phyloP scores from a whole-genome alignment of 2,329 filamentous ascomycete genomes.

The Aaosphaeria arxii region DNA sequence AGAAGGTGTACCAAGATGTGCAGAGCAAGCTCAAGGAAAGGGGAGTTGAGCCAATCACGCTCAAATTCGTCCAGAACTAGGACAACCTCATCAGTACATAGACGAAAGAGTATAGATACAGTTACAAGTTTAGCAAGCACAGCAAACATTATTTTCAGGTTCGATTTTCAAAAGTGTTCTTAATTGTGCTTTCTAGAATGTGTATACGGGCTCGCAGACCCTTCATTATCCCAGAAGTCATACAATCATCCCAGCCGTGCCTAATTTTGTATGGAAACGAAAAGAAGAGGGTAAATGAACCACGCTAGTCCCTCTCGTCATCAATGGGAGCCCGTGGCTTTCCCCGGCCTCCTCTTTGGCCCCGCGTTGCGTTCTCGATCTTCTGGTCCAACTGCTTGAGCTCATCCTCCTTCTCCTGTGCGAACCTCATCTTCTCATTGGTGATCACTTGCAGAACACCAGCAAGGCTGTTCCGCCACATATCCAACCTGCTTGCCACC shows the following conservation, averaged over 20 bases:
- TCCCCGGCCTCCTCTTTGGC: slow-evolving; percentile 17
- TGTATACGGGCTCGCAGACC: not conserved
- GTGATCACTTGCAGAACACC: slow-evolving; percentile 76
- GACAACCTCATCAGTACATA: not conserved
- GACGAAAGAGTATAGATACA: not conserved
- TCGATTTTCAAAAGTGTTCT: not conserved
- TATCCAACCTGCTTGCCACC: slow-evolving; percentile 83
- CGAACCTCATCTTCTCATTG: slow-evolving; percentile 76
- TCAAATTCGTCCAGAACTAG: slow-evolving; percentile 24
- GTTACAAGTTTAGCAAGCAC: no score
- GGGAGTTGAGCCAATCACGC: slow-evolving; percentile 28
- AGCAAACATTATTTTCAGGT: no score
- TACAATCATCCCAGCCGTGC: slow-evolving; percentile 6
- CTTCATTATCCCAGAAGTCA: slow-evolving; percentile 25
- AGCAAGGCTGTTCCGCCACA: slow-evolving; percentile 81
- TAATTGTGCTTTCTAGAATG: not conserved
- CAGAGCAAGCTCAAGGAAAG: slow-evolving; percentile 31
- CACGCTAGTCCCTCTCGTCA: slow-evolving; percentile 32
- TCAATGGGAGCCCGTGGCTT: slow-evolving; percentile 31
- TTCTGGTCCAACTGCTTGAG: slow-evolving; percentile 69
- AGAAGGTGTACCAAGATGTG: slow-evolving; percentile 60
- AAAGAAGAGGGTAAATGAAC: slow-evolving; percentile 6
- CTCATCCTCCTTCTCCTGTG: slow-evolving; percentile 75
- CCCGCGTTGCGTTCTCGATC: slow-evolving; percentile 38
- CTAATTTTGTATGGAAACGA: slow-evolving; percentile 2